Evolutionary conservation across 2,329 filamentous ascomycete genomes (phyloP).

Genomic region (Hymenotorrendiella dingleyae): DNA sequence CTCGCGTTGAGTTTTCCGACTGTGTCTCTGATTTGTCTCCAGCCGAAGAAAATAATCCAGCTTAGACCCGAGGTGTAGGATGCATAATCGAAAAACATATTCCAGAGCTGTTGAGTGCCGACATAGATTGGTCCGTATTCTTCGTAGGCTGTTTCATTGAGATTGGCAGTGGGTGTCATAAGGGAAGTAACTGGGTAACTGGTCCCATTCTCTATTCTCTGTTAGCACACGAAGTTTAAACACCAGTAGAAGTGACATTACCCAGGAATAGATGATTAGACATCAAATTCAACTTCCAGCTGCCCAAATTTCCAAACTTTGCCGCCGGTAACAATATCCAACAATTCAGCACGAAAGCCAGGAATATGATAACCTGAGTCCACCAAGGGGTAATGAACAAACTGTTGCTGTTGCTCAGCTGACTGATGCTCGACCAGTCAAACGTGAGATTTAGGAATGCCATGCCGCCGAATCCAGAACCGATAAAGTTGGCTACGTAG

Average conservation of each 20-base stretch:
- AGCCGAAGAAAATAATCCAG: conserved; percentile 54
- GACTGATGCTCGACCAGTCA: conserved; percentile 55
- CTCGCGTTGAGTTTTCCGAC: conserved; percentile 38
- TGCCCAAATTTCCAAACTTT: conserved; percentile 50
- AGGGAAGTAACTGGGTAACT: conserved; percentile 33
- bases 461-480: conserved; percentile 55
- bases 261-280: conserved; percentile 48
- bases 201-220: too few species aligned
- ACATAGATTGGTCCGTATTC: conserved; percentile 50
- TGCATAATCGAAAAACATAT: conserved; percentile 55
- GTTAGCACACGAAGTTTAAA: too few species aligned
- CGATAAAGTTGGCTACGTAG: conserved; percentile 53
- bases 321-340: conserved; percentile 55
- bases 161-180: conserved; percentile 29
- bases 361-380: conserved; percentile 52
- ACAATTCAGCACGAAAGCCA: conserved; percentile 48
- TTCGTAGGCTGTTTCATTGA: conserved; percentile 38
- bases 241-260: too few species aligned
- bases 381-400: conserved; percentile 53
- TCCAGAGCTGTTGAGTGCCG: conserved; percentile 51
- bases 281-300: conserved; percentile 49
- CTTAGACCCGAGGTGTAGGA: conserved; percentile 51
- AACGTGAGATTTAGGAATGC: conserved; percentile 53
- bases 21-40: conserved; percentile 40
- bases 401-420: conserved; percentile 35